Base-by-base conservation (phyloP, 1,139 yeast species). In the Wickerhamiella infanticola region DNA sequence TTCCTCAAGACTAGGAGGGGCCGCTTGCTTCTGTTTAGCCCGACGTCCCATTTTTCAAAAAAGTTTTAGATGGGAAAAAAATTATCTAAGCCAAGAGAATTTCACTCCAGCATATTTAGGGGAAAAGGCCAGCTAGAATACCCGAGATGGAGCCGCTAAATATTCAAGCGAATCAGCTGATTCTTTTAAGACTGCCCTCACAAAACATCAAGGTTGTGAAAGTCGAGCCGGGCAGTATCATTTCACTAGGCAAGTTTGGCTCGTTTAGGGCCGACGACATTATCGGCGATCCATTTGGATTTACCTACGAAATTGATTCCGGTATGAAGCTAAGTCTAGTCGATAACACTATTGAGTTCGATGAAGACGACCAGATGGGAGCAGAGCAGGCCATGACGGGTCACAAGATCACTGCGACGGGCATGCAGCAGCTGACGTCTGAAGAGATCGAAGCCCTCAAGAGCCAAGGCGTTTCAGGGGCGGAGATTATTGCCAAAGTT, bases 211-310 rank as follows among this genome's bases (percentile, higher is more conserved):
- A 82, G 58, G 70, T 86, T 36, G 77, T 81, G 24, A 77, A 79
- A 54, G 65, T 86, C 48, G 72, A 69, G 44, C 70, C 74, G 2
- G 77, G 74, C 35, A 76, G 79, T 0, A 61, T 73, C 5, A 70
- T 90, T 13, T 75, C 77, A 47, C 67, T 93, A 53, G 98, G 98
- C 1, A 90, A 90, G 62, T 93, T 90, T 63, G 99, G 98, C 6
- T 68, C 79, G 1, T 90, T 93, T 62, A 67, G 72, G 40, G 85
- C 81, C 4, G 75, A 79, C 53, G 81, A 77, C 47, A 73, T 90
- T 13, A 59, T 90, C 36, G 96, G 95, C 1, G 79, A 70, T 56
- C 82, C 90, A 4, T 81, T 75, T 55, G 98, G 98, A 1, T 88
- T 82, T 55, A 77, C 94, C 0, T 90, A 90, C 63, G 97, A 90